Conservation (phyloP, 192 early-diverging fungal genomes). For the Coemansia javaensis region DNA sequence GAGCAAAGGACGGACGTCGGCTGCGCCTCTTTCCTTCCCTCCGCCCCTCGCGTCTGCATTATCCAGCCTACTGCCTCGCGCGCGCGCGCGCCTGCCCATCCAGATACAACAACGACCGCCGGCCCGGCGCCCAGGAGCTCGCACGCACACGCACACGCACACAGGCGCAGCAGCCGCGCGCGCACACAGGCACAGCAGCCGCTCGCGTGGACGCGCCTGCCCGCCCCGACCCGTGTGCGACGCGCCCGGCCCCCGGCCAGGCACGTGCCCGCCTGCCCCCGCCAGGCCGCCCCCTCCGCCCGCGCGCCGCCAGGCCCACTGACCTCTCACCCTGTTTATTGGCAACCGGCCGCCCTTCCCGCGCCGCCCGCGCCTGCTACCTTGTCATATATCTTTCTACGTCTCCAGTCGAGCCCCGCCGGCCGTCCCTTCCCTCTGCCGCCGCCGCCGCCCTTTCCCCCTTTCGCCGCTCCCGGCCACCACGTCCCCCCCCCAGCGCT, state of each 20-base stretch:
- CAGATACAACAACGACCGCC: neutral
- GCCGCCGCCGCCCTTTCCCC: neutral
- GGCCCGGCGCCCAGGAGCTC: too few relatives aligned
- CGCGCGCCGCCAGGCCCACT: conserved; percentile 24
- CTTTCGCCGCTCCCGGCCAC: too few relatives aligned
- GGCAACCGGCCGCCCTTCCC: conserved; percentile 18
- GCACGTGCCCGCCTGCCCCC: too few relatives aligned
- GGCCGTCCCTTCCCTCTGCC: neutral
- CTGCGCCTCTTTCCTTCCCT: too few relatives aligned
- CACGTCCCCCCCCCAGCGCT: too few relatives aligned
- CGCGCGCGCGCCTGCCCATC: too few relatives aligned
- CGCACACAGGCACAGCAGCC: too few relatives aligned
- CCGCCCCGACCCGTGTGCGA: conserved; percentile 10
- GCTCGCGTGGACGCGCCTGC: neutral
- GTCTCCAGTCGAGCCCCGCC: neutral
- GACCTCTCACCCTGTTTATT: conserved; percentile 32
- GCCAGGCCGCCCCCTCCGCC: conserved; percentile 8
- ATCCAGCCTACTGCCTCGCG: too few relatives aligned
- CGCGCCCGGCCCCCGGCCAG: too few relatives aligned
- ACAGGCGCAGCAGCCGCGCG: too few relatives aligned
- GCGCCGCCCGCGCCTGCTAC: conserved; percentile 2
- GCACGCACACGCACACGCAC: neutral
- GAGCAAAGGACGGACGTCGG: too few relatives aligned
- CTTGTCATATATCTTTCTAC: conserved; percentile 5
- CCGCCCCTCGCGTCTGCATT: too few relatives aligned